Percentiles rank a stretch among this genome's conserved stretches.
Evolutionary conservation across 345 rosid genomes (phyloP).

Genomic region (Durio zibethinus): DNA sequence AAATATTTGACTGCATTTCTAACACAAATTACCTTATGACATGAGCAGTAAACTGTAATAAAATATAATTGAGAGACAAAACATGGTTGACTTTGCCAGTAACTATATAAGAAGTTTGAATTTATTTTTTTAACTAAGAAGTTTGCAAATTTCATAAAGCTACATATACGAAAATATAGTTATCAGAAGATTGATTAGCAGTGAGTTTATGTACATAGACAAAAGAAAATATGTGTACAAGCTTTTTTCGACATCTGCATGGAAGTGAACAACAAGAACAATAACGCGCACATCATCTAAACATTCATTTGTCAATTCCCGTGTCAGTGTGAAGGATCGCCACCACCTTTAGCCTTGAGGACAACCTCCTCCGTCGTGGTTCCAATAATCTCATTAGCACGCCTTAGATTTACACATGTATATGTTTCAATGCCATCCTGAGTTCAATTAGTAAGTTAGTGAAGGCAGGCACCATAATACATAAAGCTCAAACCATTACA

Average conservation of each 20-base stretch:
- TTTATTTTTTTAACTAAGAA: no score
- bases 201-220: no score
- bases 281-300: background rate
- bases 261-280: background rate
- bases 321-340: background rate
- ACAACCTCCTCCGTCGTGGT: slow-evolving; percentile 76
- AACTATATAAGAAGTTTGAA: no score
- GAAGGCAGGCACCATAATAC: background rate
- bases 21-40: no score
- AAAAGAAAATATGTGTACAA: no score
- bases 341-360: slow-evolving; percentile 47
- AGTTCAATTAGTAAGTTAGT: background rate
- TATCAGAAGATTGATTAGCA: no score
- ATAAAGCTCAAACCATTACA: background rate
- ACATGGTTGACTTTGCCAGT: no score
- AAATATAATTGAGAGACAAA: no score
- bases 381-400: slow-evolving; percentile 71
- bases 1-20: no score
- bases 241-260: background rate
- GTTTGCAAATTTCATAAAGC: no score
- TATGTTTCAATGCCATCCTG: slow-evolving; percentile 55
- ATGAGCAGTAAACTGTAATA: no score
- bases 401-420: slow-evolving; percentile 41
- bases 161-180: no score
- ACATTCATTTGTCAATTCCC: background rate